Base-by-base conservation (phyloP, 345 rosid genomes). In the Populus ilicifolia region DNA sequence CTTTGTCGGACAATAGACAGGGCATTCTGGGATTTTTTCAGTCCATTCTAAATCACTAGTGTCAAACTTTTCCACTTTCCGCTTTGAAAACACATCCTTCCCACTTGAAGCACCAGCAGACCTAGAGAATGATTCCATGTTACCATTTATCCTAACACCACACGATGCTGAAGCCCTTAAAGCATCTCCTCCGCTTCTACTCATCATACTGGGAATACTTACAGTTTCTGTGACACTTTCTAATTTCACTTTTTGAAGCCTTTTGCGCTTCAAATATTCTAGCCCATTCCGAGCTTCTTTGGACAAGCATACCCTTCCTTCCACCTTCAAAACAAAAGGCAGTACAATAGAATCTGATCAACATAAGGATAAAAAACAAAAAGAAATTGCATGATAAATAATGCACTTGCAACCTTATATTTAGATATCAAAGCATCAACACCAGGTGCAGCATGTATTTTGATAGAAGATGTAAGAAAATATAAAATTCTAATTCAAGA, bases 121-220 rank as follows among this genome's bases (percentile, higher is more conserved):
- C 54, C 68, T 84, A 77, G 84, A 73, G 52, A 81, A 79, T 27
- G 88, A 69, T 74, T 87, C 85, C 61, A 68, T 65, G 80, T 83
- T 84, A 61, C 91, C 83, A 33, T 87, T 87, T 82, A 93, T 80
- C 73, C 97, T 87, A 79, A 90, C 83, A 71, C 99, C 97, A 83
- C 91, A 94, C 17, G 97, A 86, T 18, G 94, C 87, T 56, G 99
- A 82, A 83, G 85, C 88, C 80, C 93, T 87, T 83, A 91, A 82
- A 64, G 93, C 89, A 87, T 94, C 98, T 70, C 97, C 97, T 66
- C 94, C 97, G 72, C 96, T 94, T 86, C 97, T 89, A 82, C 87
- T 86, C 89, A 89, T 81, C 79, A 83, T 79, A 38, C 82, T 86
- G 67, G 83, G 48, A 66, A 82, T 43, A 76, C 87, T 83, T 68